phyloP scores from a whole-genome alignment of 2,329 filamentous ascomycete species.

The Purpureocillium takamizusanense region DNA sequence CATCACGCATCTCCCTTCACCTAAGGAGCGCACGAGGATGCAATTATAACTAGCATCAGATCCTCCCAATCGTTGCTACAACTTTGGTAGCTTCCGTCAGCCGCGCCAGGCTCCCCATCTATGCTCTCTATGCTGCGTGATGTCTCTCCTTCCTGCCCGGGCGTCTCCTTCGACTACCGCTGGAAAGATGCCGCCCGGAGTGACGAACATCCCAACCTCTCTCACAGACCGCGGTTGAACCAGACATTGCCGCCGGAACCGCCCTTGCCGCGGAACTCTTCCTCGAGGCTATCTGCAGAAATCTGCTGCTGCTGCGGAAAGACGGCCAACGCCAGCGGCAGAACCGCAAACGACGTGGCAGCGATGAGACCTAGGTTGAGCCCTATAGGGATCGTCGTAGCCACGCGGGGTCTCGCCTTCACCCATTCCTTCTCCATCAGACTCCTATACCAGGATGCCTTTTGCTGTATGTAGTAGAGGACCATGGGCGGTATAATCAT shows the following conservation, averaged over 20 bases:
- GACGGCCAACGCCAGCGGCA: slow-evolving; percentile 81
- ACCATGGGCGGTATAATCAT: slow-evolving; percentile 92
- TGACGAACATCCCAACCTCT: no score
- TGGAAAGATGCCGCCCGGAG: no score
- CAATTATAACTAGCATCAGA: no score
- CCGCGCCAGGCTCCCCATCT: no score
- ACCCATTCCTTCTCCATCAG: slow-evolving; percentile 64
- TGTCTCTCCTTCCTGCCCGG: no score
- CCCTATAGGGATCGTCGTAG: slow-evolving; percentile 49
- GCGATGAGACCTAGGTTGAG: slow-evolving; percentile 85
- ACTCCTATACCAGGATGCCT: slow-evolving; percentile 28
- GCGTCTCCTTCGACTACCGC: no score
- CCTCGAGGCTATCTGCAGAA: slow-evolving; percentile 64
- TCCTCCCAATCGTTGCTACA: no score
- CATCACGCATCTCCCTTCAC: no score
- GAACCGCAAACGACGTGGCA: slow-evolving; percentile 74
- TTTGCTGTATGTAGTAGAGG: slow-evolving; percentile 68
- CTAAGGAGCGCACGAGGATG: no score
- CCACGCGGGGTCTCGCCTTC: slow-evolving; percentile 61
- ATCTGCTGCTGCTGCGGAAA: slow-evolving; percentile 90
- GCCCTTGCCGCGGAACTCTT: slow-evolving; percentile 75
- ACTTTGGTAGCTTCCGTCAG: no score
- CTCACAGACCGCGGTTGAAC: slow-evolving; percentile 87
- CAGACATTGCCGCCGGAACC: slow-evolving; percentile 79
- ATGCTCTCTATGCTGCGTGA: no score